Base-by-base conservation (phyloP, 2,329 filamentous ascomycete species). In the Mycogone perniciosa region DNA sequence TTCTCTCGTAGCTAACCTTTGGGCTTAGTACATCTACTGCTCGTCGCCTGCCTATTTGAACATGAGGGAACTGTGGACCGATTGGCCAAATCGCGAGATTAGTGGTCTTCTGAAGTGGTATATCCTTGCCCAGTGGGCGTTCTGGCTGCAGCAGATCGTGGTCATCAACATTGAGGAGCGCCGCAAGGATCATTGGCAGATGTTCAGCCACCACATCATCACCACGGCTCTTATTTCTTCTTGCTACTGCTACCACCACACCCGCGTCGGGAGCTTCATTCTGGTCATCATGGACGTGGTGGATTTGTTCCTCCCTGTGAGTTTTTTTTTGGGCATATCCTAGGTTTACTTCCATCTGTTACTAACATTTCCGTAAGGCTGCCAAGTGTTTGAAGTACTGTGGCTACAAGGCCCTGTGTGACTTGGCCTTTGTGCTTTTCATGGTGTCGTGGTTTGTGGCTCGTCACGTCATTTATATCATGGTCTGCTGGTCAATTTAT, bases 321-420 rank as follows among this genome's bases (percentile, higher is more conserved):
- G 85, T 55, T 29, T 31, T 20, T 13, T 34, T 37, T 38, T 27
- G n/a, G n/a, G n/a, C n/a, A n/a, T 9, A 10, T 9, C 4, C 6
- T 26, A n/a, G 13, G 9, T 7, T 40, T 11, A 3, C 31, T 47
- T 41, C 5, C 20, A 11, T 27, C 30, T 34, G 26, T n/a, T 20
- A 26, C 8, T 41, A 33, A 7, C 0, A 31, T 13, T 33, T 31
- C 33, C 7, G 7, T 6, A 54, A 95, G 89, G 74, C 84, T 31
- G 93, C 93, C 59, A 99, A 99, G 70, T 88, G 91, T 62, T 81
- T 97, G 59, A 96, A 96, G 68, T 99, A 97, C 66, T 74, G 90
- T 46, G 86, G 86, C 54, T 89, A 80, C 68, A 81, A 82, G 55
- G 84, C 73, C 4, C 70, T 85, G 48, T 96, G 91, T 74, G 93